A percentile compares a stretch with the other conserved stretches of the same genome.
Conservation (phyloP, 345 rosid genomes). For the Boechera retrofracta region DNA sequence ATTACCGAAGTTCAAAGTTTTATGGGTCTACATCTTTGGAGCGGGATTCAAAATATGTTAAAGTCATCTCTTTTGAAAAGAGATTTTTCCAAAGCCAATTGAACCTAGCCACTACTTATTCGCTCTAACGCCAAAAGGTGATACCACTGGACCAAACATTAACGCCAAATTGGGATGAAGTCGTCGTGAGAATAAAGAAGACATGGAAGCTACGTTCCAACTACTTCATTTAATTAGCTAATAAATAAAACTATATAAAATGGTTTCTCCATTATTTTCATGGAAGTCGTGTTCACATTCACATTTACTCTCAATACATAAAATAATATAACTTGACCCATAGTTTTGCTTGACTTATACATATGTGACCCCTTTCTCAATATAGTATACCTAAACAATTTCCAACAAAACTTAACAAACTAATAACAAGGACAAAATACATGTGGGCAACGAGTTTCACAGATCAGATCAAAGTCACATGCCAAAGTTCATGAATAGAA, state of each 20-base stretch:
- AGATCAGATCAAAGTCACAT: slow-evolving; percentile 31
- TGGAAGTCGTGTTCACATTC: slow-evolving; percentile 28
- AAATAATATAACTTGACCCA: slow-evolving; percentile 33
- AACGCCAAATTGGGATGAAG: slow-evolving; percentile 10
- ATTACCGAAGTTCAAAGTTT: too few species aligned
- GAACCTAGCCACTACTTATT: too few species aligned
- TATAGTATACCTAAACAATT: neutral
- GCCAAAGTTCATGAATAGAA: neutral
- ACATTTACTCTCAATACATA: slow-evolving; percentile 13
- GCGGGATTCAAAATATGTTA: too few species aligned
- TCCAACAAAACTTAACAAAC: neutral
- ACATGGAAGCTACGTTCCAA: slow-evolving; percentile 38
- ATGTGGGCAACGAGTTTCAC: slow-evolving; percentile 37
- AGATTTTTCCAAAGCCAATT: too few species aligned
- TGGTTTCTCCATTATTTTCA: slow-evolving; percentile 11
- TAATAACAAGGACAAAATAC: slow-evolving; percentile 25
- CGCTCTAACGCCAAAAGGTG: too few species aligned
- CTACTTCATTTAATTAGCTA: slow-evolving; percentile 26
- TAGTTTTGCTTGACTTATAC: slow-evolving; percentile 26
- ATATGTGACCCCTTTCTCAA: slow-evolving; percentile 8
- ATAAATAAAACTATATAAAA: neutral
- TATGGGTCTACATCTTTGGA: too few species aligned
- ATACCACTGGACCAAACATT: too few species aligned
- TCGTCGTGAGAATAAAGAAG: slow-evolving; percentile 20
- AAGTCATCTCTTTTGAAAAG: too few species aligned